A percentile compares a stretch with the other conserved stretches of the same genome.
Conservation (phyloP, 2,329 filamentous ascomycete species). For the Fusarium sp. region DNA sequence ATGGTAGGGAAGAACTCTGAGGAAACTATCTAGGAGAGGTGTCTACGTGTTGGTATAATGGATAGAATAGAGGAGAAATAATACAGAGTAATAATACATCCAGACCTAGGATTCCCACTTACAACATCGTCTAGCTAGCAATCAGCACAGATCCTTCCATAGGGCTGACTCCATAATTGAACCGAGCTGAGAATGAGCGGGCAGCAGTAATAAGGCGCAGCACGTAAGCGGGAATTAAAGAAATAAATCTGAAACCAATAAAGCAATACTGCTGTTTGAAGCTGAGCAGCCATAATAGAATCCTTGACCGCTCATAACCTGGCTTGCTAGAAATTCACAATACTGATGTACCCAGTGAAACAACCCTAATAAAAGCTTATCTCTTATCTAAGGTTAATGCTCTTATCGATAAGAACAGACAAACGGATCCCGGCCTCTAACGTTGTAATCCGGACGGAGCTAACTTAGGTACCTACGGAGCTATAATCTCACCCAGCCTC, state of each 20-base stretch:
- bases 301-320: neutral
- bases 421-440: neutral
- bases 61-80: neutral
- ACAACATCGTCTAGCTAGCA: neutral
- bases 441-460: neutral
- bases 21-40: neutral
- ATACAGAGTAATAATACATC: neutral
- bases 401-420: slow-evolving; percentile 25
- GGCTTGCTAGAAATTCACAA: neutral
- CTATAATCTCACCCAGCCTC: slow-evolving; percentile 35
- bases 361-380: neutral
- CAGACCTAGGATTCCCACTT: neutral
- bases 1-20: slow-evolving; percentile 22
- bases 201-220: neutral
- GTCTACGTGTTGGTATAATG: too few species aligned
- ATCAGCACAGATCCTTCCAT: neutral
- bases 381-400: neutral
- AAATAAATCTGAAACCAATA: neutral
- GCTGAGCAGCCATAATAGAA: neutral
- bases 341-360: neutral
- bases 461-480: neutral
- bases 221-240: neutral
- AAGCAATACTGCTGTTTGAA: too few species aligned
- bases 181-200: neutral
- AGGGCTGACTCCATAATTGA: slow-evolving; percentile 3